Evolutionary conservation across 2,329 filamentous ascomycete species (phyloP).

Genomic region (Phyllosticta citribraziliensis): DNA sequence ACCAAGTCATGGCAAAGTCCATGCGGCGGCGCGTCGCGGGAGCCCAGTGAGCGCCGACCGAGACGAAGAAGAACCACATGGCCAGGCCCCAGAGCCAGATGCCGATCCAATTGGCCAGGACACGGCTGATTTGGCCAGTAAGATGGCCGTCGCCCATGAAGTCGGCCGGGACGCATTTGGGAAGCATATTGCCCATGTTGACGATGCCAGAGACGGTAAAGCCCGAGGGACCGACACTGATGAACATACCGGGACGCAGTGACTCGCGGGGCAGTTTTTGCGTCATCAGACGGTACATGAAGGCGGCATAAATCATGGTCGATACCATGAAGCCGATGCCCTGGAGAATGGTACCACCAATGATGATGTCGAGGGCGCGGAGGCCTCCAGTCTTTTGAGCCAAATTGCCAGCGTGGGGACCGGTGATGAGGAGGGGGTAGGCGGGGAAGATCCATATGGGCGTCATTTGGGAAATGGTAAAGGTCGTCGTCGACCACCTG

Average conservation of each 20-base stretch:
- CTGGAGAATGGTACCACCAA: slow-evolving; percentile 51
- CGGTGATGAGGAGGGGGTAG: slow-evolving; percentile 69
- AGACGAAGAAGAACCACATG: slow-evolving; percentile 75
- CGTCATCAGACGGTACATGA: slow-evolving; percentile 80
- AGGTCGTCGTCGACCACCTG: slow-evolving; percentile 55
- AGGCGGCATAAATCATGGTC: slow-evolving; percentile 75
- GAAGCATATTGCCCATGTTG: slow-evolving; percentile 45
- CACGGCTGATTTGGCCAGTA: slow-evolving; percentile 44
- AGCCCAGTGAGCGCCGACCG: slow-evolving; percentile 64
- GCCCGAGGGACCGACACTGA: slow-evolving; percentile 66
- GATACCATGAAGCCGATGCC: slow-evolving; percentile 56
- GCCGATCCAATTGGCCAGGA: slow-evolving; percentile 53
- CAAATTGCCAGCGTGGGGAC: slow-evolving; percentile 58
- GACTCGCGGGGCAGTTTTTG: slow-evolving; percentile 71
- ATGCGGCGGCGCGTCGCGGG: slow-evolving; percentile 52
- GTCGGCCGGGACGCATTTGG: slow-evolving; percentile 37
- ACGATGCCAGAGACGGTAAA: slow-evolving; percentile 56
- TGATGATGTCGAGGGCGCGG: slow-evolving; percentile 44
- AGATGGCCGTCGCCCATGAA: slow-evolving; percentile 50
- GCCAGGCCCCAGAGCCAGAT: slow-evolving; percentile 79
- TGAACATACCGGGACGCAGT: slow-evolving; percentile 75
- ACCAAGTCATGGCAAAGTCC: slow-evolving; percentile 79
- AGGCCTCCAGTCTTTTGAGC: slow-evolving; percentile 33
- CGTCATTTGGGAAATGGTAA: slow-evolving; percentile 74
- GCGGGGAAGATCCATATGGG: slow-evolving; percentile 82